Percentiles rank a stretch among this genome's conserved stretches.
Conservation (phyloP, 2,329 filamentous ascomycete species). For the Aphanoascus verrucosus region DNA sequence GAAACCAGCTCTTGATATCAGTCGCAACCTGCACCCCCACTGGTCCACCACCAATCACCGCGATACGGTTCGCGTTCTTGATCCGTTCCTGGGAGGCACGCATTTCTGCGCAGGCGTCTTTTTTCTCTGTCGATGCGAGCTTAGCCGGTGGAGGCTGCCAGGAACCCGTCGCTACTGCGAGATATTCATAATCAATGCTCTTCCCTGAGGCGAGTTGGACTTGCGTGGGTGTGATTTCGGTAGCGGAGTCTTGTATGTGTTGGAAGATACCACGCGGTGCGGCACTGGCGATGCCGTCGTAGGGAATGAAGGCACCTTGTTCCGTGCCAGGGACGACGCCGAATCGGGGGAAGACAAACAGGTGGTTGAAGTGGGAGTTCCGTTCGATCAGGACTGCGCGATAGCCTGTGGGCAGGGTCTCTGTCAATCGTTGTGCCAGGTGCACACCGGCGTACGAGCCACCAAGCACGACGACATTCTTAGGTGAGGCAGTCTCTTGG, state of each 20-base stretch:
- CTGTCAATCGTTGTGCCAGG: constrained; percentile 32
- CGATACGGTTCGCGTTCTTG: constrained; percentile 34
- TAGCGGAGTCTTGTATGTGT: constrained; percentile 38
- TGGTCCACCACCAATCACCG: constrained; percentile 26
- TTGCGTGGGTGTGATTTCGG: constrained; percentile 25
- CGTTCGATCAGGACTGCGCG: constrained; percentile 49
- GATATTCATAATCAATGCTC: constrained; percentile 43
- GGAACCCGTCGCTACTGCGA: constrained; percentile 49
- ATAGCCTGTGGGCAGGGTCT: constrained; percentile 43
- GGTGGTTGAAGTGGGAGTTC: constrained; percentile 51
- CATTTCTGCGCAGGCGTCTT: constrained; percentile 36
- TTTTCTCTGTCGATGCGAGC: constrained; percentile 36
- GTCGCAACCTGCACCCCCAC: constrained; percentile 37
- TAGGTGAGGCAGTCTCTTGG: constrained; percentile 14
- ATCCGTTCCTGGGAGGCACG: constrained; percentile 40
- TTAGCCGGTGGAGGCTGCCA: constrained; percentile 39
- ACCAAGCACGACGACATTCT: constrained; percentile 37
- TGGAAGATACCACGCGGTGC: constrained; percentile 30
- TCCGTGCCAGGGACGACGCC: constrained; percentile 47
- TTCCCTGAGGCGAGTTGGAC: constrained; percentile 38
- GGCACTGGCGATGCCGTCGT: constrained; percentile 34
- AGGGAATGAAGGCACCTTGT: constrained; percentile 51
- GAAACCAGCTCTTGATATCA: constrained; percentile 35
- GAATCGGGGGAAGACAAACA: constrained; percentile 50
- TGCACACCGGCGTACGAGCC: constrained; percentile 48